phyloP scores from a whole-genome alignment of 2,329 filamentous ascomycete genomes.

The Aspergillus ibericus region DNA sequence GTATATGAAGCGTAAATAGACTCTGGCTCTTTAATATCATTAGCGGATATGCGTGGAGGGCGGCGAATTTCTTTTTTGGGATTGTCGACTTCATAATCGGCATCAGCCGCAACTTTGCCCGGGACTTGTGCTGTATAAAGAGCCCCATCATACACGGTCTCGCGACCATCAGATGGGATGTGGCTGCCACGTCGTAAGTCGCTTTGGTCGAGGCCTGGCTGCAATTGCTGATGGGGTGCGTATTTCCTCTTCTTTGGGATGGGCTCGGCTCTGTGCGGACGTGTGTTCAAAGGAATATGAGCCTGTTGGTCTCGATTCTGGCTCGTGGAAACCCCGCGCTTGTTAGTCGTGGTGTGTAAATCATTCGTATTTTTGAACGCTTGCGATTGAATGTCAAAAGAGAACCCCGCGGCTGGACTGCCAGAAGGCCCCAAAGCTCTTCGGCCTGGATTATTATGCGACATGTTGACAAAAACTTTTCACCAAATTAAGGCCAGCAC shows the following conservation, averaged over 20 bases:
- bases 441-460: background rate
- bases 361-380: background rate
- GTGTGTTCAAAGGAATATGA: background rate
- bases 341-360: background rate
- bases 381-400: background rate
- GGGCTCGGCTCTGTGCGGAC: background rate
- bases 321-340: background rate
- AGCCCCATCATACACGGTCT: background rate
- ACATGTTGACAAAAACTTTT: background rate
- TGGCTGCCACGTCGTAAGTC: background rate
- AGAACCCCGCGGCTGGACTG: background rate
- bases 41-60: background rate
- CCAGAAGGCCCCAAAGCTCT: background rate
- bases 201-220: background rate
- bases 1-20: background rate
- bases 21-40: background rate
- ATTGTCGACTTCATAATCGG: background rate
- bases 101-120: background rate
- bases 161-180: background rate
- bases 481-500: background rate
- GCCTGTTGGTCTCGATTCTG: background rate
- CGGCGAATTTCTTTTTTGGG: background rate
- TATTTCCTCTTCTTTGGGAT: background rate
- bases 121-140: too few species aligned
- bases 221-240: background rate